phyloP scores from a whole-genome alignment of 352 stramenopile genomes.

The Pythium oligandrum region DNA sequence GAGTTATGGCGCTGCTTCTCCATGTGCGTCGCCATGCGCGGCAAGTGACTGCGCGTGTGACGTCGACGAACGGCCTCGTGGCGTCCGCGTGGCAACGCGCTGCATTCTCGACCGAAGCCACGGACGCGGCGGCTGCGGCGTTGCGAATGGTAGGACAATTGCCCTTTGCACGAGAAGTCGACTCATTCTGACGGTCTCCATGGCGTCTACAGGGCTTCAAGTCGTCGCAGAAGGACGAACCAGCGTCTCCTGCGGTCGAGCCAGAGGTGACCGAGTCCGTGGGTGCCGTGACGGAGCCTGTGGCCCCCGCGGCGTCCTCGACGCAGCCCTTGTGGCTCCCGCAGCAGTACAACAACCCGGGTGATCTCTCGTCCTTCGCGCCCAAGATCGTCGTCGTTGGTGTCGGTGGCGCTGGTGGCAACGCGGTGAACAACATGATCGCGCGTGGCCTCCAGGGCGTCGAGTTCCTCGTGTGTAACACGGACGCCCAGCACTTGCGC shows the following conservation, averaged over 20 bases:
- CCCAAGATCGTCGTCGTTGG: constrained; percentile 86
- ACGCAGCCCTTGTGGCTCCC: constrained; percentile 75
- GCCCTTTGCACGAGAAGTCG: neutral
- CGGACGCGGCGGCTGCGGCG: constrained; percentile 59
- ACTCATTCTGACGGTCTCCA: neutral
- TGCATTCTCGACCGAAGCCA: constrained; percentile 61
- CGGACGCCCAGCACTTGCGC: constrained; percentile 87
- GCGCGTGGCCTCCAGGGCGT: constrained; percentile 75
- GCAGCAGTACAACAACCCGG: constrained; percentile 42
- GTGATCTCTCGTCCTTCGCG: constrained; percentile 69
- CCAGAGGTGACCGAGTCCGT: constrained; percentile 5
- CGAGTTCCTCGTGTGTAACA: constrained; percentile 90
- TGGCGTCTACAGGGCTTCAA: constrained; percentile 35
- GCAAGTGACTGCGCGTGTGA: constrained; percentile 2
- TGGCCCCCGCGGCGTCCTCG: constrained; percentile 31
- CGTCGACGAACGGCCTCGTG: constrained; percentile 1
- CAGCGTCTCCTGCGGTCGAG: neutral
- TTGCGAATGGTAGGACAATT: constrained; percentile 53
- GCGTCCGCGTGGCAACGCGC: constrained; percentile 9
- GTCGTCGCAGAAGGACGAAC: constrained; percentile 39
- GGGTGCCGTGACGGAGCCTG: no score
- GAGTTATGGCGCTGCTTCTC: constrained; percentile 27
- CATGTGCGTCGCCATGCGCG: constrained; percentile 21
- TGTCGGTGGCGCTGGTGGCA: constrained; percentile 84
- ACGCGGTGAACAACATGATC: constrained; percentile 91